Percentiles rank a stretch among this genome's conserved stretches.
Evolutionary conservation across 139 green algal genomes (phyloP).

Genomic region (Volvox reticuliferus): DNA sequence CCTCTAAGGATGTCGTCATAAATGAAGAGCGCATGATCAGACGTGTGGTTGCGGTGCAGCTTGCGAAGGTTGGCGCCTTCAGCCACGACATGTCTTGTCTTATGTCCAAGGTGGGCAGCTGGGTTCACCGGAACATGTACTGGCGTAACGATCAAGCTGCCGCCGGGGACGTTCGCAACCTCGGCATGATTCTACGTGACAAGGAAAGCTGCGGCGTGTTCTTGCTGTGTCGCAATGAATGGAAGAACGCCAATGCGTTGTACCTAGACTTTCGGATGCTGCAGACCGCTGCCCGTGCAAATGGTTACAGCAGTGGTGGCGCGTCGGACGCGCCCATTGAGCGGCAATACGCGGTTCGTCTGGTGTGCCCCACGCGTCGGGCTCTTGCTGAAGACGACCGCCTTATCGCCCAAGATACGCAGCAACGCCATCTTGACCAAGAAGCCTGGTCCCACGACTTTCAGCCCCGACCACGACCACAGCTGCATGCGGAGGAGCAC

Average conservation of each 20-base stretch:
- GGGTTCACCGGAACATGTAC: not conserved
- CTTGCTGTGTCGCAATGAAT: not conserved
- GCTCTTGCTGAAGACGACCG: too few species aligned
- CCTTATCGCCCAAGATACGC: too few species aligned
- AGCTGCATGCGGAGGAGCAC: too few species aligned
- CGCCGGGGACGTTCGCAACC: not conserved
- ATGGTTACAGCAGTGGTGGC: too few species aligned
- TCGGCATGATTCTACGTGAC: not conserved
- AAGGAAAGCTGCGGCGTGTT: not conserved
- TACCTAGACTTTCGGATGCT: not conserved
- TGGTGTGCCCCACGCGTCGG: too few species aligned
- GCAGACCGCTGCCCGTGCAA: not conserved
- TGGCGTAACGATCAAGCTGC: not conserved
- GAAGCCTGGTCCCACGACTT: too few species aligned
- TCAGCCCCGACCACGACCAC: too few species aligned
- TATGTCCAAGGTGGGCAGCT: not conserved
- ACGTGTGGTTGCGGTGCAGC: not conserved
- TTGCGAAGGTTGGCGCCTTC: not conserved
- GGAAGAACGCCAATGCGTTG: not conserved
- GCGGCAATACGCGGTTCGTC: too few species aligned
- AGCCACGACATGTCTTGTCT: not conserved
- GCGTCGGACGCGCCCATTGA: too few species aligned
- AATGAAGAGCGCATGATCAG: not conserved
- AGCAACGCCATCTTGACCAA: too few species aligned
- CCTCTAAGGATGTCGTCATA: not conserved